Conservation (phyloP, 768 basidiomycete genomes). For the Boletus rufocinnamomeus region DNA sequence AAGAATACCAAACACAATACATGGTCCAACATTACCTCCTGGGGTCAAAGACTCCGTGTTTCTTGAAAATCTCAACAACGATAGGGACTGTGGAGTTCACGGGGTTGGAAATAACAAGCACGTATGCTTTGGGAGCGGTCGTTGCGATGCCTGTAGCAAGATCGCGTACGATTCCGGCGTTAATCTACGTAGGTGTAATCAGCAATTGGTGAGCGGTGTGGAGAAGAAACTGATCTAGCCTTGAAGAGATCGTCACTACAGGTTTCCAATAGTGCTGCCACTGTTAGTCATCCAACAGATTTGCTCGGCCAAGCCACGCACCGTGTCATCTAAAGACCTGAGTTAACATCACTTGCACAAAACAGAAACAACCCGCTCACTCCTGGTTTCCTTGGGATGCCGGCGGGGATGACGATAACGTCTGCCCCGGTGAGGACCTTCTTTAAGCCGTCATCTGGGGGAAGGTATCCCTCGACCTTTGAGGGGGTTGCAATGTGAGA, state of each 20-base stretch:
- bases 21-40: constrained; percentile 60
- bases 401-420: constrained; percentile 93
- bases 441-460: constrained; percentile 78
- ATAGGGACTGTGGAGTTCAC: constrained; percentile 99
- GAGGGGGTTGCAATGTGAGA: constrained; percentile 91
- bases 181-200: constrained; percentile 61
- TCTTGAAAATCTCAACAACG: constrained; percentile 93
- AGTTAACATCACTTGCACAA: neutral
- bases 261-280: constrained; percentile 1
- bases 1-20: neutral
- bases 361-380: constrained; percentile 46
- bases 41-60: constrained; percentile 86
- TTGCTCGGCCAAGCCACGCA: constrained; percentile 26
- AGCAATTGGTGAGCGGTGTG: neutral
- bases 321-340: constrained; percentile 50
- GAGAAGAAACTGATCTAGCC: constrained; percentile 42
- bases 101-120: constrained; percentile 98
- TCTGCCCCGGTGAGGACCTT: constrained; percentile 84
- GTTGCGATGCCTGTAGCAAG: constrained; percentile 90
- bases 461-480: constrained; percentile 79
- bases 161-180: constrained; percentile 94
- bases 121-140: constrained; percentile 82
- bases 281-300: constrained; percentile 12
- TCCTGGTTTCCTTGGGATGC: constrained; percentile 93
- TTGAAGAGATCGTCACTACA: constrained; percentile 93